These are phyloP conservation scores for Hansenula anomala DNA, from an alignment of 1,139 yeast species.

Conservation along the genomic window DNA sequence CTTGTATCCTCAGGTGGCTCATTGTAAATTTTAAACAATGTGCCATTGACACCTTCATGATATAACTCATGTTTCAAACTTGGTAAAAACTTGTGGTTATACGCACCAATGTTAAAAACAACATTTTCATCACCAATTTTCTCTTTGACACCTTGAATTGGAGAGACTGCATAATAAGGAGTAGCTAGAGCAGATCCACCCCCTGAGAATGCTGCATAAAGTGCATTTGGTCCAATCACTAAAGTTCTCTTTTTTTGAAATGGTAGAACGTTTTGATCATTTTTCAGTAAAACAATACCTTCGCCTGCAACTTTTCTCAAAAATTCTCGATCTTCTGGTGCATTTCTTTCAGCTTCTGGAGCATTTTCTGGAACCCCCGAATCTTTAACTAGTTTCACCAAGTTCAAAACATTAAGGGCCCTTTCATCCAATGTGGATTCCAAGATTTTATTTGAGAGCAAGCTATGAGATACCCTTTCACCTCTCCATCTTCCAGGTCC, in stretches of 20 bases:
- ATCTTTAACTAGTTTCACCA: conserved; percentile 38
- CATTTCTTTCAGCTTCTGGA: conserved; percentile 34
- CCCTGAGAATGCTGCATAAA: conserved; percentile 38
- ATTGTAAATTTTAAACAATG: conserved; percentile 6
- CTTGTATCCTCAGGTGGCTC: conserved; percentile 20
- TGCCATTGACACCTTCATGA: conserved; percentile 6
- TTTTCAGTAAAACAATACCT: conserved; percentile 49
- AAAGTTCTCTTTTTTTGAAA: conserved; percentile 35
- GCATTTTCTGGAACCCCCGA: conserved; percentile 33
- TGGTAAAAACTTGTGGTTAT: conserved; percentile 29
- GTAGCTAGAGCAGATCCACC: conserved; percentile 50
- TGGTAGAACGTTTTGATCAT: conserved; percentile 41
- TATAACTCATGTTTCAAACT: conserved; percentile 20
- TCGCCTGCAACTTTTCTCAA: conserved; percentile 48
- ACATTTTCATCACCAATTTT: conserved; percentile 26
- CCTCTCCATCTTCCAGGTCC: conserved; percentile 50
- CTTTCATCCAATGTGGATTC: conserved; percentile 32
- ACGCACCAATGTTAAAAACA: conserved; percentile 32
- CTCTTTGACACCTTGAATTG: conserved; percentile 36
- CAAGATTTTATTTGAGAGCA: conserved; percentile 27
- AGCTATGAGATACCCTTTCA: conserved; percentile 32
- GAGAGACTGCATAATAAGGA: conserved; percentile 41
- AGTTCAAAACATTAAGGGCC: conserved; percentile 39
- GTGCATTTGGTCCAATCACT: conserved; percentile 50
- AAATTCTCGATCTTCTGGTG: conserved; percentile 37